Percentiles rank a stretch among this genome's conserved stretches.
Evolutionary conservation across 306 rosid species (phyloP).

Genomic region (Begonia peltatifolia): DNA sequence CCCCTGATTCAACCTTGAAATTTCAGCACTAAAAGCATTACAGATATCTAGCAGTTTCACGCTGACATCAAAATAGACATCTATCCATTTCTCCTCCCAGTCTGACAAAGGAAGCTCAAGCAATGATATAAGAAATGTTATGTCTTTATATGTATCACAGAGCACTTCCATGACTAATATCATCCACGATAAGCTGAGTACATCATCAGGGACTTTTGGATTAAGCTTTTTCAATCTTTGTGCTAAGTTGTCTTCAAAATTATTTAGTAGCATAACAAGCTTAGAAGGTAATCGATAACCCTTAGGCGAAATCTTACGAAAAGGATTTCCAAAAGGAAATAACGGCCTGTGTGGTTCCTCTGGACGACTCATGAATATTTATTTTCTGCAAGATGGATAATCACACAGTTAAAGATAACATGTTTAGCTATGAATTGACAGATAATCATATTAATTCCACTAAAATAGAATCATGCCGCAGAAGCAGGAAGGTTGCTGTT

Average conservation of each 20-base stretch:
- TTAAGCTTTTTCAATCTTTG: conserved; percentile 45
- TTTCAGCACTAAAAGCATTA: conserved; percentile 62
- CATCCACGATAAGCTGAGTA: conserved; percentile 83
- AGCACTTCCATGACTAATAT: conserved; percentile 47
- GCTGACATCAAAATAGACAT: conserved; percentile 68
- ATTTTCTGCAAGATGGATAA: conserved; percentile 20
- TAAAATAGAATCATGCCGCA: too few relatives aligned
- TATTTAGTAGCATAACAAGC: conserved; percentile 27
- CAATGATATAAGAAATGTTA: conserved; percentile 29
- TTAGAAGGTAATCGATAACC: conserved; percentile 40
- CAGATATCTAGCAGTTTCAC: conserved; percentile 67
- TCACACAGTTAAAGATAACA: conserved; percentile 2
- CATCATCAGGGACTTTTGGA: conserved; percentile 42
- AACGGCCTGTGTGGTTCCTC: conserved; percentile 51
- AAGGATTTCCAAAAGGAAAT: conserved; percentile 77
- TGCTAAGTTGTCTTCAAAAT: conserved; percentile 56
- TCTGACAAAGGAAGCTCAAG: conserved; percentile 53
- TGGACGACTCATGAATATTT: conserved; percentile 44
- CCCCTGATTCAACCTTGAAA: conserved; percentile 62
- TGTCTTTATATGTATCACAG: conserved; percentile 43
- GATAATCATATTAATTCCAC: too few relatives aligned
- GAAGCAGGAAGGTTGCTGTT: too few relatives aligned
- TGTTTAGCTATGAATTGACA: neutral
- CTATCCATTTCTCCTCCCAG: conserved; percentile 90
- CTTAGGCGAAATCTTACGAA: conserved; percentile 45